Evolutionary conservation across 2,329 filamentous ascomycete species (phyloP).

Genomic region (Hypoxylon sp.): DNA sequence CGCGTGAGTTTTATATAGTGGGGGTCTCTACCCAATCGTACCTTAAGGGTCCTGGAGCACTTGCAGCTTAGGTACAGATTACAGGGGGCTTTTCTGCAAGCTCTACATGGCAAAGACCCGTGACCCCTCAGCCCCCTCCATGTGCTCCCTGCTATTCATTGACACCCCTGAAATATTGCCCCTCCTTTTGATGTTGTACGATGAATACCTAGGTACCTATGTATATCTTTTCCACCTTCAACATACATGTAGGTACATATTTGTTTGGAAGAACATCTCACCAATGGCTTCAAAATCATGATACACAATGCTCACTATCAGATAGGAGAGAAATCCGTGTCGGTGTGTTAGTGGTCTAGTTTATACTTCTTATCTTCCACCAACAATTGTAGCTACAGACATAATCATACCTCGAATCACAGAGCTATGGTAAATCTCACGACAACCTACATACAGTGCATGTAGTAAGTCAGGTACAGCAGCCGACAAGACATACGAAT

Average conservation of each 20-base stretch:
- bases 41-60: constrained; percentile 27
- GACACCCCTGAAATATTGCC: not conserved
- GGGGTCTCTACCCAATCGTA: constrained; percentile 18
- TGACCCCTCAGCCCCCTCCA: constrained; percentile 27
- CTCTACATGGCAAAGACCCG: constrained; percentile 14
- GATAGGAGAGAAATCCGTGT: constrained; percentile 15
- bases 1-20: constrained; percentile 7
- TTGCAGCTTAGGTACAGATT: constrained; percentile 18
- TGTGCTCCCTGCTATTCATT: too few relatives aligned
- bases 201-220: not conserved
- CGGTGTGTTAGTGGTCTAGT: constrained; percentile 23
- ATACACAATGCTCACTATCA: not conserved
- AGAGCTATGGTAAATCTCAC: not conserved
- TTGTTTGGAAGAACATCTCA: not conserved
- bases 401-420: not conserved
- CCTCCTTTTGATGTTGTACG: too few relatives aligned
- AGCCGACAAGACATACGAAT: constrained; percentile 3
- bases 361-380: constrained; percentile 7
- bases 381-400: too few relatives aligned
- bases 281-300: not conserved
- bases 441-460: not conserved
- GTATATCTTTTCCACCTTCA: too few relatives aligned
- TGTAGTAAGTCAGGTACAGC: constrained; percentile 5
- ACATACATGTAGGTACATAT: too few relatives aligned
- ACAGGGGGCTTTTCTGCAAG: constrained; percentile 23